phyloP scores from a whole-genome alignment of 1,284 basidiomycete species.

The Cystobasidiaceae sp. region DNA sequence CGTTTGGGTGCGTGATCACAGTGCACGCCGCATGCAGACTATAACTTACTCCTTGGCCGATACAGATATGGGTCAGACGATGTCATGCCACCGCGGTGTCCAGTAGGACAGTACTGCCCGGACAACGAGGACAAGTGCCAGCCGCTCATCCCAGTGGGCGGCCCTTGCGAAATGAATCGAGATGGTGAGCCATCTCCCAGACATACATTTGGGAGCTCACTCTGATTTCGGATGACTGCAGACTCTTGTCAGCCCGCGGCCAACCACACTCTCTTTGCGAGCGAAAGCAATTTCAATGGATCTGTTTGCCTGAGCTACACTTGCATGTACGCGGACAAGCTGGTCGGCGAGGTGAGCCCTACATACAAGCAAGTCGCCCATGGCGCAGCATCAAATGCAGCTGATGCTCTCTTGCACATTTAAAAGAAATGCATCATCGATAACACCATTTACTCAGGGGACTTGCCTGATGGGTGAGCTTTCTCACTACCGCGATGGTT shows the following conservation, averaged over 20 bases:
- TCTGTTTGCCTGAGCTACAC: constrained; percentile 71
- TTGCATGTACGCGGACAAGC: constrained; percentile 59
- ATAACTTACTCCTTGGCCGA: constrained; percentile 44
- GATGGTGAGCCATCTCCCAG: constrained; percentile 60
- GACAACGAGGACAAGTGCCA: constrained; percentile 74
- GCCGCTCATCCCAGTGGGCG: constrained; percentile 57
- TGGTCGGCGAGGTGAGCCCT: constrained; percentile 43
- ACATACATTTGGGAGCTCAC: not conserved
- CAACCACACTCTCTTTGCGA: constrained; percentile 60
- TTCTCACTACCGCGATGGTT: not conserved
- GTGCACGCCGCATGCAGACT: constrained; percentile 53
- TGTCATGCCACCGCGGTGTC: constrained; percentile 60
- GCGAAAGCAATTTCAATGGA: constrained; percentile 69
- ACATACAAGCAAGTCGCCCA: not conserved
- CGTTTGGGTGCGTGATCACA: constrained; percentile 60
- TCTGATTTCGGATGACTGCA: constrained; percentile 44
- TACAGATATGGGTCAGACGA: constrained; percentile 46
- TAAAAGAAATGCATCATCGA: constrained; percentile 61
- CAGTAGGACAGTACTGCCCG: constrained; percentile 65
- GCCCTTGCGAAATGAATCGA: constrained; percentile 74
- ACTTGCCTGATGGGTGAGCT: constrained; percentile 50
- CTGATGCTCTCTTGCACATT: constrained; percentile 59
- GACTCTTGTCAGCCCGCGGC: constrained; percentile 68
- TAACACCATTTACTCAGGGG: constrained; percentile 70
- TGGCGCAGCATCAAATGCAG: constrained; percentile 56